Percentiles rank a stretch among this genome's conserved stretches.
phyloP scores from a whole-genome alignment of 2,329 filamentous ascomycete genomes.

The Karstenula rhodostoma region DNA sequence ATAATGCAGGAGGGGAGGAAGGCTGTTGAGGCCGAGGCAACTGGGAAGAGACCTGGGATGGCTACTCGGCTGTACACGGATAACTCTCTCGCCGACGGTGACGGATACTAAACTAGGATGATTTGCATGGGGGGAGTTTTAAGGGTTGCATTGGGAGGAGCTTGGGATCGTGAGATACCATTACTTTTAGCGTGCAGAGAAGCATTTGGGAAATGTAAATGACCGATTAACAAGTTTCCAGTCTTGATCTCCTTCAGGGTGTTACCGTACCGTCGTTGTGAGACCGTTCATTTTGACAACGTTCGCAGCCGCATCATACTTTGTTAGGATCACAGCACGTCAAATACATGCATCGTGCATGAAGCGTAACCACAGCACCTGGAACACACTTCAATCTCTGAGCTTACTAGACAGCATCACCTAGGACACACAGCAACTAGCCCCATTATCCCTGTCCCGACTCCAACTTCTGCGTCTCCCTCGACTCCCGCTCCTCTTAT shows the following conservation, averaged over 20 bases:
- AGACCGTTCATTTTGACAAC: too few species aligned
- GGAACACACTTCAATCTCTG: not conserved
- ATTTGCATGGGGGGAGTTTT: slow-evolving; percentile 8
- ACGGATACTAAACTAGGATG: slow-evolving; percentile 14
- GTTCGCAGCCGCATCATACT: too few species aligned
- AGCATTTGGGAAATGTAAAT: too few species aligned
- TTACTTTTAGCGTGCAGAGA: not conserved
- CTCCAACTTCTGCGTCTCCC: not conserved
- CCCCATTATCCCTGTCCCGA: not conserved
- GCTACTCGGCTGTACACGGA: slow-evolving; percentile 48
- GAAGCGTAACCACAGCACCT: too few species aligned
- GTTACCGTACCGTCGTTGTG: too few species aligned
- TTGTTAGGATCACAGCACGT: too few species aligned
- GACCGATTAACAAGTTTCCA: too few species aligned
- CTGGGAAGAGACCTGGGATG: slow-evolving; percentile 29
- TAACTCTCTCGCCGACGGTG: slow-evolving; percentile 32
- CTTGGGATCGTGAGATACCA: slow-evolving; percentile 5
- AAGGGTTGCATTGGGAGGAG: slow-evolving; percentile 4
- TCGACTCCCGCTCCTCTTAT: not conserved
- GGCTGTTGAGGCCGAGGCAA: slow-evolving; percentile 23
- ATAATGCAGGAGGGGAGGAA: slow-evolving; percentile 60
- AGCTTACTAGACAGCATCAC: not conserved
- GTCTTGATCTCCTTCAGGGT: too few species aligned
- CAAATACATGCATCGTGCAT: too few species aligned
- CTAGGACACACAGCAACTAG: not conserved